Evolutionary conservation across 306 rosid species (phyloP).

Genomic region (Datisca glomerata): DNA sequence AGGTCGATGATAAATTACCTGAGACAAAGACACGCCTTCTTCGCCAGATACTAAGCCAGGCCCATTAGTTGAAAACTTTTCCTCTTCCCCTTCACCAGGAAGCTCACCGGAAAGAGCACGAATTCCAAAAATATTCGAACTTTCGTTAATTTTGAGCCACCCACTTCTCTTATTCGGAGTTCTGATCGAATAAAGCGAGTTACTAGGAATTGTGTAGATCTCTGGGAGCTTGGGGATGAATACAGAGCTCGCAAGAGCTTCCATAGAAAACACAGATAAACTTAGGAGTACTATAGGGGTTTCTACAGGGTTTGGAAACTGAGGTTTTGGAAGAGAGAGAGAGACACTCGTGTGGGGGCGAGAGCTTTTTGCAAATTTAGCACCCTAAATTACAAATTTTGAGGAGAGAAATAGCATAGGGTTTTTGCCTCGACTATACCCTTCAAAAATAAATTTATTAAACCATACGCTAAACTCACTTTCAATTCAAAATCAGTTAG

Average conservation of each 20-base stretch:
- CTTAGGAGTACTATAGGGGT: too few species aligned
- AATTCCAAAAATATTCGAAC: constrained; percentile 7
- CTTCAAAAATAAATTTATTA: too few species aligned
- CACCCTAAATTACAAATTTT: too few species aligned
- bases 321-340: too few species aligned
- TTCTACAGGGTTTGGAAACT: too few species aligned
- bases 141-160: constrained; percentile 25
- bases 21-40: constrained; percentile 20
- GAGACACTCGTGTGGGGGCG: too few species aligned
- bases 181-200: constrained; percentile 16
- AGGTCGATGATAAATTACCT: constrained; percentile 17
- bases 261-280: too few species aligned
- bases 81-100: constrained; percentile 37
- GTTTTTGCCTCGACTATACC: too few species aligned
- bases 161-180: constrained; percentile 23
- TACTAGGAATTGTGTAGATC: constrained; percentile 7
- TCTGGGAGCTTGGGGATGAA: constrained; percentile 30
- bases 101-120: constrained; percentile 22
- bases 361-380: too few species aligned
- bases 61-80: constrained; percentile 16
- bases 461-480: too few species aligned
- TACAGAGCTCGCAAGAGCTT: constrained; percentile 40
- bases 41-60: constrained; percentile 20
- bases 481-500: too few species aligned
- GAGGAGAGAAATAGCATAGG: too few species aligned